Evolutionary conservation across 2,329 filamentous ascomycete genomes (phyloP), one percentile per base, ranked within the genome.

Genomic region (Neodidymelliopsis sp.): DNA sequence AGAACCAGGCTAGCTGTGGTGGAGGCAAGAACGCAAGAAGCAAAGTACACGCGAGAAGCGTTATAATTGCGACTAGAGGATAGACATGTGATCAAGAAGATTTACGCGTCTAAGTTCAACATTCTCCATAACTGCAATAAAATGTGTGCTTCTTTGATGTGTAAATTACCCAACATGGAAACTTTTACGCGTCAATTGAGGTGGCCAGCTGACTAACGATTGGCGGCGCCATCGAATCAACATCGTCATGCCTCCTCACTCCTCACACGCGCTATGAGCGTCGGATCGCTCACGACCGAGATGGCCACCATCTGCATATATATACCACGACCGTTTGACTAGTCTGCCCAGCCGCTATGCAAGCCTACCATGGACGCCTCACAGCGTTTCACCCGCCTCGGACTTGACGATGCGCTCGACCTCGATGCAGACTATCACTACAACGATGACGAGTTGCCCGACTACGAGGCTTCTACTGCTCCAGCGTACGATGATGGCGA

Each of bases 391-490:
- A 45, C 50, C 16, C 38, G 49, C 28, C 37, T 46, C 4, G 42
- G 37, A 3, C 12, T 52, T 16, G 49, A 52, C 12, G 42, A 46
- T 18, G 42, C 53, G 2, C 52, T 61, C 30, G 55, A 62, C 28
- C 18, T 65, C 19, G 45, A 55, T 12, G 50, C 49, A 4, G 49
- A 47, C 11, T 38, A 53, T 3, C 13, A 23, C 12, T 28, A 40
- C 15, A 53, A 51, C 25, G 62, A 67, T 13, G 64, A 69, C 27
- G 62, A 66, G 31, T 52, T 67, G 15, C 65, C 65, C 13, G 51
- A 55, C 43, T 69, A 69, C 37, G 59, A 65, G 12, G 53, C 56
- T 23, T 38, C 43, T 5, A 53, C 56, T 9, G 56, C 63, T 4
- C 65, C 65, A n/a, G 55, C 59, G 16, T 69, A 69, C 46, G 47